Evolutionary conservation across 768 basidiomycete species (phyloP), one percentile per base, ranked within the genome.

Genomic region (Stropharia rugosoannulata): DNA sequence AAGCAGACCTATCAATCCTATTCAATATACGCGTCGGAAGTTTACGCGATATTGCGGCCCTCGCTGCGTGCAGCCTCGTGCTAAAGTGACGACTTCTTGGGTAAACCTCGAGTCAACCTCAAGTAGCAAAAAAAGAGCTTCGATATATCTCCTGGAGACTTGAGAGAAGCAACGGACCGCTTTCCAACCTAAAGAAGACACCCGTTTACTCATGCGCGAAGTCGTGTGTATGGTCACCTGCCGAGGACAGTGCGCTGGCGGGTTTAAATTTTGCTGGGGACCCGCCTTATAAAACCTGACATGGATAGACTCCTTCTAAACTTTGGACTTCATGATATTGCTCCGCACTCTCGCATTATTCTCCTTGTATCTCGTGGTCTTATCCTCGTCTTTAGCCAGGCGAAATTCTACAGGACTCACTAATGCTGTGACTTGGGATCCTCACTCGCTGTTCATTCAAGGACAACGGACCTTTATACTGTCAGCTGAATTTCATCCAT

Each of bases 401-500:
- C 54, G 64, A 45, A 64, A 64, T 51, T 64, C 78, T 2, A 81
- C 79, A 7, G 77, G 79, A 0, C 68, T 81, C 46, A 80, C 78
- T 3, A 65, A 78, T 39, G 69, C 67, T 4, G 81, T 84, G 15
- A 78, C 79, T 2, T 87, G 85, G 85, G 85, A 87, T 63, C 66
- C 78, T 44, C 76, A 82, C 54, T 85, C 83, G 1, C 70, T 86
- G 6, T 84, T 74, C 63, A 80, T 87, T 44, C 71, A 78, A 0
- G 83, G 81, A 5, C 81, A 84, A 59, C 74, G 83, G 6, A 60
- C 79, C 19, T 85, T 84, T 68, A 74, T 85, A 42, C 76, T 83
- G 38, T 81, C 80, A 9, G 86, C 84, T 25, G 85, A 87, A 64
- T 71, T 84, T 51, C 84, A 87, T 62, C 79, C 85, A 13, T 86